Evolutionary conservation across 177 flowering plant genomes (phyloP).

Genomic region (Vitis hybrid): DNA sequence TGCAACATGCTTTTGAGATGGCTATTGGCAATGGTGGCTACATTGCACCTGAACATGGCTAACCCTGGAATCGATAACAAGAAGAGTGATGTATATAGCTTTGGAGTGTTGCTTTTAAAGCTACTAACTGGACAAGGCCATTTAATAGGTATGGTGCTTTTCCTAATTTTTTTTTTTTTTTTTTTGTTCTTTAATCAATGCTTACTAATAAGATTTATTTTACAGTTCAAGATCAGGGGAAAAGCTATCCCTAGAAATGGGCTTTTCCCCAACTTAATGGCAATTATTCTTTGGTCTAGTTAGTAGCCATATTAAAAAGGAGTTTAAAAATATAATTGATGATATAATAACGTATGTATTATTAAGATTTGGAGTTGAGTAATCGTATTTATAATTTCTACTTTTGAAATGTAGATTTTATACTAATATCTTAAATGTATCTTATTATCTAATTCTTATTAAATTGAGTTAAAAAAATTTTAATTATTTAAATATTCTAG

Average conservation of each 20-base stretch:
- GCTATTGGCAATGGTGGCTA: constrained; percentile 62
- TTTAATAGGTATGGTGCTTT: constrained; percentile 31
- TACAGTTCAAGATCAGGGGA: constrained; percentile 53
- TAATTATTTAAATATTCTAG: too few relatives aligned
- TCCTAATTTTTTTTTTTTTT: background rate
- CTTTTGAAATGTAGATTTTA: too few relatives aligned
- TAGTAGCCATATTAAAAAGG: too few relatives aligned
- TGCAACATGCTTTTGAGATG: constrained; percentile 72
- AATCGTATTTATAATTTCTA: too few relatives aligned
- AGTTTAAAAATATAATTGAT: too few relatives aligned
- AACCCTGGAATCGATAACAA: constrained; percentile 43
- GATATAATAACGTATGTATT: too few relatives aligned
- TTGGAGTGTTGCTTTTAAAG: constrained; percentile 82
- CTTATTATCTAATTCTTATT: too few relatives aligned
- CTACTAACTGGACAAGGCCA: constrained; percentile 73
- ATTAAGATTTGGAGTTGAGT: too few relatives aligned
- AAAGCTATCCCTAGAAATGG: constrained; percentile 69
- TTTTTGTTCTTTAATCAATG: background rate
- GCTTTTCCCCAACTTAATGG: constrained; percentile 66
- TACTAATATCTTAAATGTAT: too few relatives aligned
- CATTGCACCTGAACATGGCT: constrained; percentile 65
- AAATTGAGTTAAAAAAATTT: too few relatives aligned
- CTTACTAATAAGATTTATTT: background rate
- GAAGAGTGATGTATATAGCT: constrained; percentile 70
- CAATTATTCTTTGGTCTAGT: constrained; percentile 31